Evolutionary conservation across 139 green algal genomes (phyloP).

Genomic region (Chlamydomonas incerta): DNA sequence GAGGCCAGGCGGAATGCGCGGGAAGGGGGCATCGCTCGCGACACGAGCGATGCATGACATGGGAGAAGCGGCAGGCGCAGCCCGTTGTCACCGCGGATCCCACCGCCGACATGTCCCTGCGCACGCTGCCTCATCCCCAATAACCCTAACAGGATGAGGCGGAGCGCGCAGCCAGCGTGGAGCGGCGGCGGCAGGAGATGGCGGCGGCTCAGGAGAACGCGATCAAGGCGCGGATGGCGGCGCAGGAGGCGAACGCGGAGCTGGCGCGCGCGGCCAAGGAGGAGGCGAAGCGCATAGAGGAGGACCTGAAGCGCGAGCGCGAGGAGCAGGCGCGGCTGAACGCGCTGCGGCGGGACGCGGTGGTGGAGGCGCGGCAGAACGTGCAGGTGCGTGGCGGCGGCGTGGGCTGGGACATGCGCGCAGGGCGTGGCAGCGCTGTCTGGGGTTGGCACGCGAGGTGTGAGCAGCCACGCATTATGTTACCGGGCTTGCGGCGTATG

Average conservation of each 20-base stretch:
- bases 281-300: conserved; percentile 54
- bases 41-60: no score
- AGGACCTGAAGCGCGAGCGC: conserved; percentile 50
- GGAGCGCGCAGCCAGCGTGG: conserved; percentile 55
- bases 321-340: conserved; percentile 61
- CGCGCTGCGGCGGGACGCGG: conserved; percentile 42
- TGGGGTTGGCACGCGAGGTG: no score
- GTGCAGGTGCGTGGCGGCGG: conserved; percentile 15
- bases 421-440: no score
- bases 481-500: no score
- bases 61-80: no score
- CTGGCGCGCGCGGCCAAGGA: conserved; percentile 52
- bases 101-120: no score
- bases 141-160: conserved; percentile 55
- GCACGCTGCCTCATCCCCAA: no score
- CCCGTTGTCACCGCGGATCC: no score
- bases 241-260: conserved; percentile 53
- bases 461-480: no score
- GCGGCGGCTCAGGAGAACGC: conserved; percentile 56
- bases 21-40: no score
- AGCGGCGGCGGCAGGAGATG: conserved; percentile 70
- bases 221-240: conserved; percentile 50
- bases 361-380: conserved; percentile 56
- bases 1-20: no score
- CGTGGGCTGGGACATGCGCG: no score